phyloP scores from a whole-genome alignment of 441 rosid genomes.

The Gossypium schwendimanii region DNA sequence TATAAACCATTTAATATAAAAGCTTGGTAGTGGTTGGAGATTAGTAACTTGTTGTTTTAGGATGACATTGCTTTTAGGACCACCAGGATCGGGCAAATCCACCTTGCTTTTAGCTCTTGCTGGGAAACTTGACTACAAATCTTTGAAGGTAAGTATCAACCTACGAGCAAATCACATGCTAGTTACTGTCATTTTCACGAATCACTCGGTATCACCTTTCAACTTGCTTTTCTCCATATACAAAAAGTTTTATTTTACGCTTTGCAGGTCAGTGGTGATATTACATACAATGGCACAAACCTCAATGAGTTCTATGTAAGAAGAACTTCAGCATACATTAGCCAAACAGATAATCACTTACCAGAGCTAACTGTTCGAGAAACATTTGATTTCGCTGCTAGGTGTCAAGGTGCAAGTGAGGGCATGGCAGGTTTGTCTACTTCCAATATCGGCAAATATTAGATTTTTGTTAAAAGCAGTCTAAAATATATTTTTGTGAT shows the following conservation, averaged over 20 bases:
- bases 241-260: not conserved
- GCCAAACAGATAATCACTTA: slow-evolving; percentile 90
- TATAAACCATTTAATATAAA: not conserved
- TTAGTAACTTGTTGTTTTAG: slow-evolving; percentile 25
- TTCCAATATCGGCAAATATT: not conserved
- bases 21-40: slow-evolving; percentile 3
- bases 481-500: not conserved
- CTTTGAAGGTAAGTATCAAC: slow-evolving; percentile 37
- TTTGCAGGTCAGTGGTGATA: slow-evolving; percentile 52
- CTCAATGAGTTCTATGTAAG: slow-evolving; percentile 60
- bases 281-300: slow-evolving; percentile 70
- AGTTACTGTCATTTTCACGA: not conserved
- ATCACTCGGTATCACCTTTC: not conserved
- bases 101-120: slow-evolving; percentile 74
- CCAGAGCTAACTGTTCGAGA: slow-evolving; percentile 91
- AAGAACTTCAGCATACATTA: slow-evolving; percentile 85
- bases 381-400: slow-evolving; percentile 90
- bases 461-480: not conserved
- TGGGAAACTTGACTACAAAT: slow-evolving; percentile 54
- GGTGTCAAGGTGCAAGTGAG: slow-evolving; percentile 85
- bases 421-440: slow-evolving; percentile 61
- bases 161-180: not conserved
- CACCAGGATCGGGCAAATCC: slow-evolving; percentile 95
- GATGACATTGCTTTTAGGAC: slow-evolving; percentile 91
- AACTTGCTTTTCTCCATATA: not conserved